Percentiles rank a stretch among this genome's conserved stretches.
phyloP scores from a whole-genome alignment of 768 basidiomycete genomes.

The Trametes sanguinea region DNA sequence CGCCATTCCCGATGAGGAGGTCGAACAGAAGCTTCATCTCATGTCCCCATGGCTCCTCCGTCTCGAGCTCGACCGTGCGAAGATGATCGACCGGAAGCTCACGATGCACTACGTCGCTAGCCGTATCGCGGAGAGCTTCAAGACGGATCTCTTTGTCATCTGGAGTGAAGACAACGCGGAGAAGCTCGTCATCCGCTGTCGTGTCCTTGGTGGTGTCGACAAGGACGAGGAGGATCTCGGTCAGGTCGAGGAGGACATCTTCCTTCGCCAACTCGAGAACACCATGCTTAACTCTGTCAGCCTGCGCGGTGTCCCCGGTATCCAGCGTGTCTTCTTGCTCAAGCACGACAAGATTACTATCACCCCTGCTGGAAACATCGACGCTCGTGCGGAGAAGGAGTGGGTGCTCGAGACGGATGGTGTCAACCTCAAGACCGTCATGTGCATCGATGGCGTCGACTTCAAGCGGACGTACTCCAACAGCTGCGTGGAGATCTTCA shows the following conservation, averaged over 20 bases:
- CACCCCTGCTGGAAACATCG: slow-evolving; percentile 64
- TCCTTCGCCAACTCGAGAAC: slow-evolving; percentile 93
- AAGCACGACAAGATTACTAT: slow-evolving; percentile 79
- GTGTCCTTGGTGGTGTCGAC: slow-evolving; percentile 81
- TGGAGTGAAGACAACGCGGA: slow-evolving; percentile 99
- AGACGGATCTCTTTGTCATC: slow-evolving; percentile 94
- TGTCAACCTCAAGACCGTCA: slow-evolving; percentile 91
- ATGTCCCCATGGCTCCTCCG: slow-evolving; percentile 98
- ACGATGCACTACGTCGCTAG: slow-evolving; percentile 94
- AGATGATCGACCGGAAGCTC: slow-evolving; percentile 97
- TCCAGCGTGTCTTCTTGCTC: slow-evolving; percentile 92
- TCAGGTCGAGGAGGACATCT: slow-evolving; percentile 87
- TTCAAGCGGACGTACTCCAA: slow-evolving; percentile 93
- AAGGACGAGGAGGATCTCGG: slow-evolving; percentile 84
- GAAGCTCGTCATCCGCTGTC: slow-evolving; percentile 95
- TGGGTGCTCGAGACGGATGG: slow-evolving; percentile 99
- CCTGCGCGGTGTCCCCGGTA: slow-evolving; percentile 88
- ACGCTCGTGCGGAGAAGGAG: slow-evolving; percentile 68
- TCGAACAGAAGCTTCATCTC: slow-evolving; percentile 85
- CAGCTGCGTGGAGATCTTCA: slow-evolving; percentile 93
- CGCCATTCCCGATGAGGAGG: slow-evolving; percentile 96
- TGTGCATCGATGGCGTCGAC: slow-evolving; percentile 95
- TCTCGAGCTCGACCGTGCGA: slow-evolving; percentile 93
- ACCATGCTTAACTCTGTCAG: slow-evolving; percentile 96
- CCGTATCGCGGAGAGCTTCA: slow-evolving; percentile 92